A percentile compares a stretch with the other conserved stretches of the same genome.
These are phyloP conservation scores for Chrysoporthe cubensis DNA, from an alignment of 2,329 filamentous ascomycete genomes.

Conservation along the genomic window DNA sequence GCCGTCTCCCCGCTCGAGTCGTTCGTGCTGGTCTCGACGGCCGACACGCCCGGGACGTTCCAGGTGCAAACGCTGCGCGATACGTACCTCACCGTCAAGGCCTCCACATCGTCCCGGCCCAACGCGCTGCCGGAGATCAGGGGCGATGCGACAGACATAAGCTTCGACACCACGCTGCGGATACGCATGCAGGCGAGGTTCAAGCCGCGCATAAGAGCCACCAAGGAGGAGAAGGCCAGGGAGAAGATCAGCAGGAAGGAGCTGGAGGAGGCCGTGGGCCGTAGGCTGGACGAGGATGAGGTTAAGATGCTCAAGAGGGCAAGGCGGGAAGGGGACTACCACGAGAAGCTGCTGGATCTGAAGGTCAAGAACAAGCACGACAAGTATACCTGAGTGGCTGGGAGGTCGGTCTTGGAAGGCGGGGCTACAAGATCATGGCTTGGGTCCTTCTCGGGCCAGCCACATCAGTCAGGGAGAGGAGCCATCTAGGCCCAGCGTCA, in stretches of 20 bases:
- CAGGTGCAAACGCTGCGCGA: constrained; percentile 74
- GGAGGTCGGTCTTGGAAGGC: background rate
- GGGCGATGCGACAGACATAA: constrained; percentile 72
- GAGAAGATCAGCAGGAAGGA: constrained; percentile 87
- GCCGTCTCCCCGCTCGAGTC: constrained; percentile 85
- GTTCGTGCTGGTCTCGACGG: constrained; percentile 68
- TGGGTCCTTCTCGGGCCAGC: background rate
- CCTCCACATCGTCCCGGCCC: constrained; percentile 53
- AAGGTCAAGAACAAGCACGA: constrained; percentile 94
- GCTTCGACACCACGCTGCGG: constrained; percentile 72
- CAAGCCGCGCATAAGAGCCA: constrained; percentile 79
- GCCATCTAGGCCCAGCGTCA: background rate
- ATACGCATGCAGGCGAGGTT: constrained; percentile 95
- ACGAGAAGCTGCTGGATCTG: constrained; percentile 82
- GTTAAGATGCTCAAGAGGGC: constrained; percentile 82
- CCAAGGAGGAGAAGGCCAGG: constrained; percentile 79
- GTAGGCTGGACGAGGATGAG: constrained; percentile 81
- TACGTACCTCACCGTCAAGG: constrained; percentile 68
- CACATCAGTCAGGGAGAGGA: background rate
- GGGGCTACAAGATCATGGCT: background rate
- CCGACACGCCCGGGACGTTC: constrained; percentile 72
- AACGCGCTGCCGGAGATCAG: constrained; percentile 66
- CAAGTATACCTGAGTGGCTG: constrained; percentile 63
- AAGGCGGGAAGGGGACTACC: constrained; percentile 83
- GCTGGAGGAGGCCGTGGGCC: constrained; percentile 78